Percentiles rank a stretch among this genome's conserved stretches.
phyloP scores from a whole-genome alignment of 2,329 filamentous ascomycete genomes.

The Fusarium irregulare region DNA sequence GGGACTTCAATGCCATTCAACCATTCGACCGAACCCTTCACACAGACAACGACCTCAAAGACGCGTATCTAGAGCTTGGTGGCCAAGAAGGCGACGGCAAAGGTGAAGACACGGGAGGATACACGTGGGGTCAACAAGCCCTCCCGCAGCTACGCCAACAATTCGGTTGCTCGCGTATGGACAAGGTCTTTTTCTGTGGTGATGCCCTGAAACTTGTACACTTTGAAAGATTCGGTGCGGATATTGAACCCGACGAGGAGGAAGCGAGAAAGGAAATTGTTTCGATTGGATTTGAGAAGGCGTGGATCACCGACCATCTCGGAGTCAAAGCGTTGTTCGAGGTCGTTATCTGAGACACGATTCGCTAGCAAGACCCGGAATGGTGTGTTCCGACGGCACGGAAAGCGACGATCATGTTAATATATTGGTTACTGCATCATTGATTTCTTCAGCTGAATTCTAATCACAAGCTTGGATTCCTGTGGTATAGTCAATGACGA shows the following conservation, averaged over 20 bases:
- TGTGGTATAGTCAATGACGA: not conserved
- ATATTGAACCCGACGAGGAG: conserved; percentile 46
- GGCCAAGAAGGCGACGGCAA: conserved; percentile 60
- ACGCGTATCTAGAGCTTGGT: conserved; percentile 64
- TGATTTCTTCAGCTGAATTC: not conserved
- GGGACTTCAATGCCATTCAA: conserved; percentile 69
- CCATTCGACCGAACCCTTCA: conserved; percentile 63
- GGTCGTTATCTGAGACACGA: not conserved
- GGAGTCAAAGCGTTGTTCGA: conserved; percentile 13
- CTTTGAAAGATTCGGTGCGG: conserved; percentile 61
- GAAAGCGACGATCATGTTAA: not conserved
- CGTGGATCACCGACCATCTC: conserved; percentile 23
- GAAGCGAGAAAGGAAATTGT: conserved; percentile 2
- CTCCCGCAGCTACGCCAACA: conserved; percentile 52
- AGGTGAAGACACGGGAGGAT: conserved; percentile 52
- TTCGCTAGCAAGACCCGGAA: not conserved
- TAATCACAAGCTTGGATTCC: not conserved
- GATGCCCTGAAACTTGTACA: conserved; percentile 30
- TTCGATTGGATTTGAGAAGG: conserved; percentile 12
- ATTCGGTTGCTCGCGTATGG: conserved; percentile 65
- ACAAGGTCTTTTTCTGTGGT: conserved; percentile 63
- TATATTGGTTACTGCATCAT: not conserved
- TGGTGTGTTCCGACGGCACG: not conserved
- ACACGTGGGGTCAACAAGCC: conserved; percentile 69
- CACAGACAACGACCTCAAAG: conserved; percentile 59